A percentile compares a stretch with the other conserved stretches of the same genome.
Conservation (phyloP, 2,329 filamentous ascomycete genomes). For the Pestalotiopsis fici region DNA sequence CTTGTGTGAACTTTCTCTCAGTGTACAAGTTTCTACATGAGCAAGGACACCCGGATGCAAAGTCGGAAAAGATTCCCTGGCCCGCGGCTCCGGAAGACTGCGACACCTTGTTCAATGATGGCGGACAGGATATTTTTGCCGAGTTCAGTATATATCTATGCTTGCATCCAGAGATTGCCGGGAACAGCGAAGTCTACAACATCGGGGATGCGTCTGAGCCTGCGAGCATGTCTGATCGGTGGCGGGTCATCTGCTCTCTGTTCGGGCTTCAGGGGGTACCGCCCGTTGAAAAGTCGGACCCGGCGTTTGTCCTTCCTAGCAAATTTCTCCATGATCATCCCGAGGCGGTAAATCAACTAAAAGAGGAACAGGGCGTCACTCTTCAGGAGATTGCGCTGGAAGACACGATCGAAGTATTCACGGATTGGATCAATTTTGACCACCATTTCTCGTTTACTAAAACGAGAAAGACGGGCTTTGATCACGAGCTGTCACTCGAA, state of each 20-base stretch:
- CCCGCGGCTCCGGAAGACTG: background rate
- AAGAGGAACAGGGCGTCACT: background rate
- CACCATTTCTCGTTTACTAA: background rate
- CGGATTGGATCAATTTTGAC: background rate
- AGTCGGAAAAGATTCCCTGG: background rate
- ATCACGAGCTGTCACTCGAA: background rate
- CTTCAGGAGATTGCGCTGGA: background rate
- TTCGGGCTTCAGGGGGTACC: background rate
- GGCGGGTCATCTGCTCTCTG: constrained; percentile 2
- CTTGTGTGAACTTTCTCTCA: constrained; percentile 3
- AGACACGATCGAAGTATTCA: background rate
- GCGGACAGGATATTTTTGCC: constrained; percentile 6
- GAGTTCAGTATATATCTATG: constrained; percentile 6
- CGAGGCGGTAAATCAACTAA: background rate
- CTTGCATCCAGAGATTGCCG: background rate
- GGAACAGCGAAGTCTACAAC: background rate
- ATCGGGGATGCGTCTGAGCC: background rate
- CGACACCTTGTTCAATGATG: background rate
- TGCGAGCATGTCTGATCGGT: constrained; percentile 5
- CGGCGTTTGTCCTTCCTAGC: background rate
- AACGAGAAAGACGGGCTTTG: background rate
- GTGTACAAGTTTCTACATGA: constrained; percentile 7
- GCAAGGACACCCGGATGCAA: background rate
- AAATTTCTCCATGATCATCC: background rate
- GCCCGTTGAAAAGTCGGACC: background rate